Base-by-base conservation (phyloP, 176 grass and related monocot species). In the Oropetium thomaeum region DNA sequence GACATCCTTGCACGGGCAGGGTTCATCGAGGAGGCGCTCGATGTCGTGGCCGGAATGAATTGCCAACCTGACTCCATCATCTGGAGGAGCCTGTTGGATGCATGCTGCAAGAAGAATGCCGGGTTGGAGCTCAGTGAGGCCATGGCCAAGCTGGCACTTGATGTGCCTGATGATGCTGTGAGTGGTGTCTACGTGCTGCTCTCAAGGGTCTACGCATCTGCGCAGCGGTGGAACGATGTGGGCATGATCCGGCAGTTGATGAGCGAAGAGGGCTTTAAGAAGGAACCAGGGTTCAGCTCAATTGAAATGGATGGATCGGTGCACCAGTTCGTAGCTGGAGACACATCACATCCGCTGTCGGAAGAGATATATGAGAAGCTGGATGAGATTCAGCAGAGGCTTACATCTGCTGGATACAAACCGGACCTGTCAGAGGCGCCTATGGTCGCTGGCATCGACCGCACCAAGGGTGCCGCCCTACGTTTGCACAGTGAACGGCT, bases 201-300 rank as follows among this genome's bases (percentile, higher is more conserved):
- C 54, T 97, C 94, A 1, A 81, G 83, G 74, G 86, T 97, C 28
- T 97, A 93, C 5, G 94, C 88, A 0, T 93, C 67, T 0, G 94
- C 90, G 0, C 80, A 93, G 58, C 48, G 84, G 13, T 98, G 95
- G 95, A 98, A 98, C 3, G 84, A 98, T 12, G 95, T 89, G 37
- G 91, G 86, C 43, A 63, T 89, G 71, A 77, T 98, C 51, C 86
- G 89, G 10, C 76, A 33, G 28, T 37, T 98, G 58, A 92, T 98
- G 91, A 85, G 42, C 8, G 67, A 87, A 13, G 90, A 87, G 0
- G 94, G 90, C 2, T 63, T 92, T 62, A 87, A 80, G 62, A 92
- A 94, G 67, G 94, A 97, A 29, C 94, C 90, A 0, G 94, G 90
- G 1, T 93, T 86, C 62, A 97, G 94, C 62, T 93, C 90, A 5